phyloP scores from a whole-genome alignment of 164 flowering plant genomes.

The Nymphaea thermarum region DNA sequence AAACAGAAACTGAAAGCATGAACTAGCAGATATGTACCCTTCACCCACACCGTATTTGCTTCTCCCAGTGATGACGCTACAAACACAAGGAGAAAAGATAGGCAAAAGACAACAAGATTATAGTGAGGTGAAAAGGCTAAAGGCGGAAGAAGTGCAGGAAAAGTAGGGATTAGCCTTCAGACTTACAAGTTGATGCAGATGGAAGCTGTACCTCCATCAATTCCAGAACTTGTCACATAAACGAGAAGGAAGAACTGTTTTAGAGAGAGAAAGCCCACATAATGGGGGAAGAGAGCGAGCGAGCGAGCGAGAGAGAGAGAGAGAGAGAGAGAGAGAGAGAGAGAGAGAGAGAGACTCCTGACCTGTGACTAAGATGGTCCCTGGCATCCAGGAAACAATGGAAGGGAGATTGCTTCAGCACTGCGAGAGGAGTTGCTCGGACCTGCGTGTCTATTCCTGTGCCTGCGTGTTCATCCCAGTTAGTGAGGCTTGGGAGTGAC shows the following conservation, averaged over 20 bases:
- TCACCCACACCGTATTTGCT: neutral
- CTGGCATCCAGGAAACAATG: constrained; percentile 49
- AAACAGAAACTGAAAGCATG: neutral
- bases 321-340: neutral
- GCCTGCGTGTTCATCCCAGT: too few species aligned
- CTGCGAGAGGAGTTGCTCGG: neutral
- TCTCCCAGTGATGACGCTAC: neutral
- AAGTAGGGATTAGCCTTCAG: constrained; percentile 17
- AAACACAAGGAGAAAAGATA: neutral
- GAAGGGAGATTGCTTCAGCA: neutral
- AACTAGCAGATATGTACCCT: neutral
- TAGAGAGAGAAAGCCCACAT: too few species aligned
- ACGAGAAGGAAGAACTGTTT: neutral
- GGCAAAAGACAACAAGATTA: neutral
- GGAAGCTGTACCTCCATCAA: constrained; percentile 29
- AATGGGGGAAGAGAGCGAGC: neutral
- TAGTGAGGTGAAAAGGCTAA: neutral
- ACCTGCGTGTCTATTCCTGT: too few species aligned
- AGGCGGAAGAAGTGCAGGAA: constrained; percentile 23
- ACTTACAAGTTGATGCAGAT: constrained; percentile 18
- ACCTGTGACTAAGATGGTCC: constrained; percentile 86
- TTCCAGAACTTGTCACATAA: constrained; percentile 42
- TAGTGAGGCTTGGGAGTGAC: too few species aligned
- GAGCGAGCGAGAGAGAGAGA: neutral
- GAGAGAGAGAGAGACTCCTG: neutral